These are phyloP conservation scores for Dalbergia cochinchinensis DNA, from an alignment of 306 rosid species.

Conservation along the genomic window DNA sequence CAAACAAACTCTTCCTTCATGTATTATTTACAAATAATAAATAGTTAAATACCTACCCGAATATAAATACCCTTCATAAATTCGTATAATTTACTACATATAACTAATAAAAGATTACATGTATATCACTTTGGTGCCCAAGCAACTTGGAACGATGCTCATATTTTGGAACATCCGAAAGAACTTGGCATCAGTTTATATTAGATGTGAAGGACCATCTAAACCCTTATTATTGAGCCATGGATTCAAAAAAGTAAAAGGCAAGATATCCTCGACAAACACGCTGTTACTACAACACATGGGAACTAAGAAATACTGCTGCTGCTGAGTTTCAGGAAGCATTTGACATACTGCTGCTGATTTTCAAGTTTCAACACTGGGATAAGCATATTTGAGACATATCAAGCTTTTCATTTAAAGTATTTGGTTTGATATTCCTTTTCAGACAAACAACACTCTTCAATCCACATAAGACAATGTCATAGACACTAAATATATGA, in stretches of 20 bases:
- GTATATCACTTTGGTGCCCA: conserved; percentile 6
- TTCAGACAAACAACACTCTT: conserved; percentile 21
- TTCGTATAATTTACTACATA: background rate
- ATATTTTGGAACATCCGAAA: background rate
- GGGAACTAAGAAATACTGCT: background rate
- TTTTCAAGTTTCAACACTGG: conserved; percentile 19
- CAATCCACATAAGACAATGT: conserved; percentile 27
- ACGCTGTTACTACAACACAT: background rate
- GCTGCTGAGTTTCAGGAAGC: conserved; percentile 27
- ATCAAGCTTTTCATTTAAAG: conserved; percentile 12
- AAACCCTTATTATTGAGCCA: background rate
- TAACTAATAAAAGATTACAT: background rate
- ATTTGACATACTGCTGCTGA: conserved; percentile 13
- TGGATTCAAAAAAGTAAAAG: conserved; percentile 17
- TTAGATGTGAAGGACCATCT: conserved; percentile 13
- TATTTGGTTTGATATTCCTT: background rate
- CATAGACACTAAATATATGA: conserved; percentile 13
- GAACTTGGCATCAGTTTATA: background rate
- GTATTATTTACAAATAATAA: background rate
- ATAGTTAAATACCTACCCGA: background rate
- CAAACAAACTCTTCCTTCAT: background rate
- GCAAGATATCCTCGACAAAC: background rate
- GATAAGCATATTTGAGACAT: conserved; percentile 7
- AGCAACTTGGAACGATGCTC: background rate
- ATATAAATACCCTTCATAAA: conserved; percentile 1